Base-by-base conservation (phyloP, 805 yeast genomes). In the Metschnikowia kofuensis region DNA sequence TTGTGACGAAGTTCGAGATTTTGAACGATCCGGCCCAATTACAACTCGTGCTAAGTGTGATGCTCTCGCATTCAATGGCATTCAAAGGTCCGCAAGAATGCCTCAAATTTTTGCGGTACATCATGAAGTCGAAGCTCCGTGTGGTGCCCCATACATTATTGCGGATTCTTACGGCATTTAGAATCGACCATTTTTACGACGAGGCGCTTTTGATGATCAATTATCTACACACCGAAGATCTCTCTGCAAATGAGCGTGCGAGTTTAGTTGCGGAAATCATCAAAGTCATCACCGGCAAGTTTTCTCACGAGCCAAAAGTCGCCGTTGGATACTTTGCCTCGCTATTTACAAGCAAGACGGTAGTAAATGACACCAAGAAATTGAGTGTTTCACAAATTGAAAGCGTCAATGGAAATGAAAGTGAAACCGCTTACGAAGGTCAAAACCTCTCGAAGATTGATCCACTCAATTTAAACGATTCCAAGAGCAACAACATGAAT, bases 171-270 rank as follows among this genome's bases (percentile, higher is more conserved):
- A 51, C 54, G n/a, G 56, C 58, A n/a, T 59, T 72, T 28, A 56
- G 72, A 14, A 40, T 47, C 4, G 66, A 66, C 32, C 60, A 64
- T 1, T 61, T 57, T 45, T 61, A 54, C 49, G 64, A 68, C 29
- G 75, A 72, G 47, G 74, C 74, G 0, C 59, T 72, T 7, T 29
- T 60, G 3, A 45, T 73, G 21, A 60, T 72, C 32, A 72, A 72
- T 47, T 61, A 55, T 35, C 53, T 73, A 9, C 60, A 64, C 35
- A 56, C 65, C 29, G 61, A 60, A 8, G 48, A 44, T 2, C 44
- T 69, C 12, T 29, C 50, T 4, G 30, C 36, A 3, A 14, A 28
- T 0, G 64, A 70, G 35, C 60, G 64, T 35, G 21, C 21, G 1
- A 35, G 49, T 15, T 52, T 72, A 29, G 65, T 61, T 5, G 52